A percentile compares a stretch with the other conserved stretches of the same genome.
Conservation (phyloP, 345 rosid genomes). For the Aurinia saxatilis region DNA sequence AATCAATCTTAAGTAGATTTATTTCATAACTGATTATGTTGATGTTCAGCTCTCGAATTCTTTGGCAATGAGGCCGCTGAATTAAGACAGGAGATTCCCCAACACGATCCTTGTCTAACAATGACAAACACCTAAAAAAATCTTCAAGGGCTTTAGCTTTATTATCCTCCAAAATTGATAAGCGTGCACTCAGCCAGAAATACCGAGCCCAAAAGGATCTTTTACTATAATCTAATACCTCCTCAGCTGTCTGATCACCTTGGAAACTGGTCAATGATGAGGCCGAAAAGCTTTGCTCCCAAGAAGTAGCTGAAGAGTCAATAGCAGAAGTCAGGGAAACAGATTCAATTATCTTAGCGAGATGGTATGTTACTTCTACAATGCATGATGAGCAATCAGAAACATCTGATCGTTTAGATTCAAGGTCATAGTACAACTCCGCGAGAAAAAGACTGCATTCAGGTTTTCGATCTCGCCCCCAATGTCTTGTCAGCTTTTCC, state of each 20-base stretch:
- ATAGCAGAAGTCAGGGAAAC: slow-evolving; percentile 61
- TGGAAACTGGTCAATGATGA: slow-evolving; percentile 31
- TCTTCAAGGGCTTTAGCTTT: slow-evolving; percentile 75
- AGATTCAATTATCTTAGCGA: slow-evolving; percentile 82
- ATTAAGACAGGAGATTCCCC: slow-evolving; percentile 35
- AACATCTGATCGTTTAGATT: slow-evolving; percentile 42
- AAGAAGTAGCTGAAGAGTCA: slow-evolving; percentile 27
- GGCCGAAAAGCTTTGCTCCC: slow-evolving; percentile 23
- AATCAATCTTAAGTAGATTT: slow-evolving; percentile 64
- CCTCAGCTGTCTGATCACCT: slow-evolving; percentile 28
- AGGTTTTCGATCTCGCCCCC: slow-evolving; percentile 78
- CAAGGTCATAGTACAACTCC: slow-evolving; percentile 76
- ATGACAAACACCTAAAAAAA: slow-evolving; percentile 51
- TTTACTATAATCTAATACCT: slow-evolving; percentile 33
- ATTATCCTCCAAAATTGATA: slow-evolving; percentile 68
- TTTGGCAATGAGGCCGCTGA: slow-evolving; percentile 60
- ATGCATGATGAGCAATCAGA: slow-evolving; percentile 47
- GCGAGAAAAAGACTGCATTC: slow-evolving; percentile 92
- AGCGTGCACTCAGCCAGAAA: slow-evolving; percentile 86
- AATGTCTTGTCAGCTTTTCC: slow-evolving; percentile 75
- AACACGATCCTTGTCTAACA: slow-evolving; percentile 43
- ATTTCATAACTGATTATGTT: slow-evolving; percentile 65
- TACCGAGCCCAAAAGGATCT: slow-evolving; percentile 73
- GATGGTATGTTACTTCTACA: slow-evolving; percentile 74
- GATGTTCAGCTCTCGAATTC: slow-evolving; percentile 49